Evolutionary conservation across 129 eudicot species (phyloP).

Genomic region (Calendula officinalis): DNA sequence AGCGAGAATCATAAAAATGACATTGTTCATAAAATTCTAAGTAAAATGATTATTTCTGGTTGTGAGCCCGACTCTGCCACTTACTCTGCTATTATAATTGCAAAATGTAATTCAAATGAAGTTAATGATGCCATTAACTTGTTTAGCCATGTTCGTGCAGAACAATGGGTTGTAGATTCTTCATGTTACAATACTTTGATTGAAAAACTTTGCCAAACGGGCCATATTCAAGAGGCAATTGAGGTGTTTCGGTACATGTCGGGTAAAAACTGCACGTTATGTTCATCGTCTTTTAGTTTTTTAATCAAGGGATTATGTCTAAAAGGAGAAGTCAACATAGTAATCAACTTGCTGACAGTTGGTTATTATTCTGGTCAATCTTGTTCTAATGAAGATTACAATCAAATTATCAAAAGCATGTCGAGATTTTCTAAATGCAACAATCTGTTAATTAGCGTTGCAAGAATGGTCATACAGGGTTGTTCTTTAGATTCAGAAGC

Average conservation of each 20-base stretch:
- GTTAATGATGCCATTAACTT: slow-evolving; percentile 48
- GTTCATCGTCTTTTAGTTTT: slow-evolving; percentile 37
- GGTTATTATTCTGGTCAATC: slow-evolving; percentile 36
- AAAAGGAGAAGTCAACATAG: slow-evolving; percentile 39
- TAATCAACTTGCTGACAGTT: slow-evolving; percentile 35
- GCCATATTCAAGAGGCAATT: slow-evolving; percentile 49
- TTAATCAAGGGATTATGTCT: slow-evolving; percentile 43
- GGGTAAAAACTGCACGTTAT: slow-evolving; percentile 33
- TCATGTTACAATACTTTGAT: slow-evolving; percentile 46
- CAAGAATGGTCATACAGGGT: slow-evolving; percentile 61
- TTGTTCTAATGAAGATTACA: slow-evolving; percentile 41
- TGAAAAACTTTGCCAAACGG: slow-evolving; percentile 47
- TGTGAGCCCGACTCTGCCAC: slow-evolving; percentile 47
- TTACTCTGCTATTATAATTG: slow-evolving; percentile 64
- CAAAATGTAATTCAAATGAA: slow-evolving; percentile 51
- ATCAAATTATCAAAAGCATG: slow-evolving; percentile 44
- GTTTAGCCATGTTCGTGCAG: slow-evolving; percentile 38
- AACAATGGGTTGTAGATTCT: slow-evolving; percentile 51
- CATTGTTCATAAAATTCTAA: slow-evolving; percentile 42
- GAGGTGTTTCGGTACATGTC: slow-evolving; percentile 60
- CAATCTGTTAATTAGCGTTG: slow-evolving; percentile 29
- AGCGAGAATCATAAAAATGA: slow-evolving; percentile 31
- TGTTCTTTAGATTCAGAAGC: slow-evolving; percentile 46
- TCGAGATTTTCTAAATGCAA: slow-evolving; percentile 15
- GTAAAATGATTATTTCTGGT: slow-evolving; percentile 62